A percentile compares a stretch with the other conserved stretches of the same genome.
These are phyloP conservation scores for Extremus antarcticus DNA, from an alignment of 495 filamentous ascomycete species.

Conservation along the genomic window DNA sequence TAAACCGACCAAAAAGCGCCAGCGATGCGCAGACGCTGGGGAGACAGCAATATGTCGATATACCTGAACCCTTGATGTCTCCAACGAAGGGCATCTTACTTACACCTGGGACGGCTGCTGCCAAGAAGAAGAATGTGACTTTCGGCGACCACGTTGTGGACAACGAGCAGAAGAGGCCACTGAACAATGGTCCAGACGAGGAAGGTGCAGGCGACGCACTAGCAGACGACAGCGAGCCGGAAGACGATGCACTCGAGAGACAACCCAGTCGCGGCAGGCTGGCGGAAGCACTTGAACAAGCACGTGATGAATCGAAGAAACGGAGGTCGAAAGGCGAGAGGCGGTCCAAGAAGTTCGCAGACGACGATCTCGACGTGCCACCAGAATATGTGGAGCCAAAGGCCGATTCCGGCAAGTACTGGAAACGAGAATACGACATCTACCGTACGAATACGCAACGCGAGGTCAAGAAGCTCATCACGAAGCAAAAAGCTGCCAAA, in stretches of 20 bases:
- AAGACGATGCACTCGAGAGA: neutral
- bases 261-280: slow-evolving; percentile 39
- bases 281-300: slow-evolving; percentile 36
- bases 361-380: slow-evolving; percentile 42
- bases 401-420: slow-evolving; percentile 80
- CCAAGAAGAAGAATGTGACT: slow-evolving; percentile 79
- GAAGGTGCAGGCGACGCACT: neutral
- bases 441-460: slow-evolving; percentile 67
- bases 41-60: neutral
- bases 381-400: slow-evolving; percentile 69
- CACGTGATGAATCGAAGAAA: slow-evolving; percentile 31
- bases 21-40: slow-evolving; percentile 14
- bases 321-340: slow-evolving; percentile 10
- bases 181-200: slow-evolving; percentile 40
- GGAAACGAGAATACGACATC: slow-evolving; percentile 80
- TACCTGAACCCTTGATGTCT: slow-evolving; percentile 36
- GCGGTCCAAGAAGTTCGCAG: neutral
- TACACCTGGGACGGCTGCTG: slow-evolving; percentile 72
- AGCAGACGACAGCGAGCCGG: neutral
- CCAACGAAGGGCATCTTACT: slow-evolving; percentile 74
- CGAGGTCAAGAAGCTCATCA: slow-evolving; percentile 48
- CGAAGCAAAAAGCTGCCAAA: slow-evolving; percentile 57
- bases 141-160: slow-evolving; percentile 61
- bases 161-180: slow-evolving; percentile 41
- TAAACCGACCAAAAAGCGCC: slow-evolving; percentile 9